Conservation (phyloP, 805 yeast species). For the Wickerhamomyces pijperi region DNA sequence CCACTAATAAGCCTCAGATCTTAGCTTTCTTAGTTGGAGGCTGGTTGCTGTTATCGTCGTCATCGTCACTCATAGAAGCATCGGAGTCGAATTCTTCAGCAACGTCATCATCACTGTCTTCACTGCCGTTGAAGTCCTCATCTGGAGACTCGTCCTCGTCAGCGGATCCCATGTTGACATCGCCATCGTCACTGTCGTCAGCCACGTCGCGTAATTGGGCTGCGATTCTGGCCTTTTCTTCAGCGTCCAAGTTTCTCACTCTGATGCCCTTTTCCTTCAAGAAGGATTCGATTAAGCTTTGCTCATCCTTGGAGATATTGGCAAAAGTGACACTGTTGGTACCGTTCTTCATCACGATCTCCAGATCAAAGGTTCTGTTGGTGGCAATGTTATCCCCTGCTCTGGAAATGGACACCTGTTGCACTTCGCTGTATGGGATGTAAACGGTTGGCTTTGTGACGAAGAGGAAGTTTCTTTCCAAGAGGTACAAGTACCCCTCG, state of each 20-base stretch:
- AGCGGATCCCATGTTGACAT: constrained; percentile 58
- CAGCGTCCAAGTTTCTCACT: constrained; percentile 81
- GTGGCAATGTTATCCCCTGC: constrained; percentile 68
- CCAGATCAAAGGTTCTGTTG: constrained; percentile 88
- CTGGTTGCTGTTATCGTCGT: constrained; percentile 14
- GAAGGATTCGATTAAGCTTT: constrained; percentile 62
- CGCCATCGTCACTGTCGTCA: constrained; percentile 32
- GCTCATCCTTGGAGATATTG: constrained; percentile 84
- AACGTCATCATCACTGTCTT: constrained; percentile 48
- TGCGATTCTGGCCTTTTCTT: constrained; percentile 72
- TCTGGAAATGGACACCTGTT: constrained; percentile 73
- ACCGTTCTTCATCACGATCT: constrained; percentile 57
- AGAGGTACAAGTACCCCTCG: constrained; percentile 88
- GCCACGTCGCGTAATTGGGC: constrained; percentile 62
- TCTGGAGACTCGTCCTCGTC: constrained; percentile 76
- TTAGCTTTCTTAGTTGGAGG: constrained; percentile 30
- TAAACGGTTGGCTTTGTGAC: constrained; percentile 90
- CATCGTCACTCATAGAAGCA: constrained; percentile 10
- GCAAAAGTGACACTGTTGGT: constrained; percentile 70
- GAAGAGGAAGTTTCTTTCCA: constrained; percentile 83
- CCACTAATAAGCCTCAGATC: too few species aligned
- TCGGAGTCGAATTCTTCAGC: constrained; percentile 20
- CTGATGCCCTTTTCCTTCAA: constrained; percentile 67
- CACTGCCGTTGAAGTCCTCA: constrained; percentile 62
- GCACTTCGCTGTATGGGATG: constrained; percentile 77